Conservation (phyloP, 352 stramenopile genomes). For the Aphanomyces astaci region DNA sequence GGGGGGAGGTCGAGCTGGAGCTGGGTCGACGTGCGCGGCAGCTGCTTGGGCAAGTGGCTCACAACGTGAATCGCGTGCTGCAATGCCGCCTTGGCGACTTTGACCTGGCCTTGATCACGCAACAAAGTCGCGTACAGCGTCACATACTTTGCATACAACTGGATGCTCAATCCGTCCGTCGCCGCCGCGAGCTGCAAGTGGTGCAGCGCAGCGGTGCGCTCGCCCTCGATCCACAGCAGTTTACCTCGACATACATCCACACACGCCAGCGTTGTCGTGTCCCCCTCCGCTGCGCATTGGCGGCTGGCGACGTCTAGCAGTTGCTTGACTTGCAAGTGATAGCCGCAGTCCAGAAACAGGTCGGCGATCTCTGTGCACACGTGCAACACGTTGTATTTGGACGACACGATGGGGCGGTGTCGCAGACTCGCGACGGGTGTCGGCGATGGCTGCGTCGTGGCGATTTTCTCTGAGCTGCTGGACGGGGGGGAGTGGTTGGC, state of each 20-base stretch:
- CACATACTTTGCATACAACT: conserved; percentile 8
- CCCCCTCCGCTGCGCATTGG: conserved; percentile 1
- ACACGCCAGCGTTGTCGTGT: not conserved
- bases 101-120: not conserved
- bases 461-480: not conserved
- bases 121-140: not conserved
- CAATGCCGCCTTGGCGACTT: not conserved
- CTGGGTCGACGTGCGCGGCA: not conserved
- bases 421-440: not conserved
- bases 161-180: not conserved
- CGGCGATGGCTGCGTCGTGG: not conserved
- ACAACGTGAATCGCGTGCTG: not conserved
- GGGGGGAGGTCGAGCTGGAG: not conserved
- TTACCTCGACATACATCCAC: conserved; percentile 7
- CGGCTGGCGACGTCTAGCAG: not conserved
- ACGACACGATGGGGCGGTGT: not conserved
- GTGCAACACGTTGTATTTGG: conserved; percentile 7
- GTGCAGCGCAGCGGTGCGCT: not conserved
- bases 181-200: not conserved
- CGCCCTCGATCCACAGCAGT: not conserved
- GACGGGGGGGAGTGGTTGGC: not conserved
- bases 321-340: conserved; percentile 17
- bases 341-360: not conserved
- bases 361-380: conserved; percentile 8
- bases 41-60: not conserved